Percentiles rank a stretch among this genome's conserved stretches.
These are phyloP conservation scores for Erucastrum elatum DNA, from an alignment of 345 rosid genomes.

Conservation along the genomic window DNA sequence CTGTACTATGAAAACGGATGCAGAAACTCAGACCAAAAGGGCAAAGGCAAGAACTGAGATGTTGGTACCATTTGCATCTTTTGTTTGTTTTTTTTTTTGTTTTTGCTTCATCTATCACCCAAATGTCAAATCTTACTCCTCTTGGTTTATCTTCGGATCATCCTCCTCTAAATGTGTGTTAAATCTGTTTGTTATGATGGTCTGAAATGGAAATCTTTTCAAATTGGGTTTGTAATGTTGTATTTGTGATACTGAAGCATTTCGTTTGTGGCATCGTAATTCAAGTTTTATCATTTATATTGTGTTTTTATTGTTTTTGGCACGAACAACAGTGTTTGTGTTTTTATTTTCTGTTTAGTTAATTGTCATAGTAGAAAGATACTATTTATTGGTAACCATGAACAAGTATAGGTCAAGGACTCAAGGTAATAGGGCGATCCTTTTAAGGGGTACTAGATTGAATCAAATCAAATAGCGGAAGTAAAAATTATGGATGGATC, in stretches of 20 bases:
- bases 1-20: constrained; percentile 75
- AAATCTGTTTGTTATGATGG: constrained; percentile 11
- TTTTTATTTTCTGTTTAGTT: background rate
- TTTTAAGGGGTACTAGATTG: constrained; percentile 37
- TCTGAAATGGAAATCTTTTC: background rate
- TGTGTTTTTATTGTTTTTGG: background rate
- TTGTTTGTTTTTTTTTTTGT: background rate
- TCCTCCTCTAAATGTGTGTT: constrained; percentile 18
- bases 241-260: constrained; percentile 20
- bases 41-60: constrained; percentile 71
- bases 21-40: constrained; percentile 74
- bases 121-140: constrained; percentile 19
- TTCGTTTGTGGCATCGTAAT: constrained; percentile 34
- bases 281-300: background rate
- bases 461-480: constrained; percentile 36
- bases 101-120: background rate
- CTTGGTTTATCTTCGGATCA: background rate
- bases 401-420: constrained; percentile 43
- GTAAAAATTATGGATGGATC: background rate
- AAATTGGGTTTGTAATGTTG: constrained; percentile 33
- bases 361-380: constrained; percentile 15
- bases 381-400: constrained; percentile 51
- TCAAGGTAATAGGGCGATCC: constrained; percentile 43
- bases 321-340: background rate
- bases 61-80: constrained; percentile 17